phyloP scores from a whole-genome alignment of 441 rosid species.

The Populus hybrid region DNA sequence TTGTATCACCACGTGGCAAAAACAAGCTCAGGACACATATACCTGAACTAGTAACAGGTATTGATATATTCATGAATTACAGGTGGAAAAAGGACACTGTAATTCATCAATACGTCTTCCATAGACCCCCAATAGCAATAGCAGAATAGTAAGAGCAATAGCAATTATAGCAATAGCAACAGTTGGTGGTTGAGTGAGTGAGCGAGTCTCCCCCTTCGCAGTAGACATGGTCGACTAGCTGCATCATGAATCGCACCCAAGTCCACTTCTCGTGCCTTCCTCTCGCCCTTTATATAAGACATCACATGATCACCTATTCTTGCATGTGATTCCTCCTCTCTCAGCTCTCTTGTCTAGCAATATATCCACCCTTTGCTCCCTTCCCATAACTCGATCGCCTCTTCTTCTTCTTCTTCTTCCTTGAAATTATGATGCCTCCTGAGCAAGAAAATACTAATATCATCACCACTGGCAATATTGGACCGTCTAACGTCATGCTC shows the following conservation, averaged over 20 bases:
- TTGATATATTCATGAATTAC: background rate
- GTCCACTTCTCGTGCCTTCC: conserved; percentile 37
- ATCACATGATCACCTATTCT: conserved; percentile 23
- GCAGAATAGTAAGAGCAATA: background rate
- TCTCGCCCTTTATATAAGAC: conserved; percentile 23
- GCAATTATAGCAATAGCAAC: background rate
- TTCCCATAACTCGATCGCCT: background rate
- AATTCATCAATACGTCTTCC: conserved; percentile 19
- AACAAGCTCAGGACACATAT: conserved; percentile 1
- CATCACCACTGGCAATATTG: conserved; percentile 7
- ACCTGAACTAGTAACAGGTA: background rate
- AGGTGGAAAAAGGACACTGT: background rate
- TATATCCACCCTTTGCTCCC: background rate
- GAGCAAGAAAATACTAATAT: conserved; percentile 40
- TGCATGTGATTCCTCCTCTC: conserved; percentile 20
- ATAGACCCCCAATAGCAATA: background rate
- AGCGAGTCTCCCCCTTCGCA: too few species aligned
- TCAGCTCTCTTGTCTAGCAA: background rate
- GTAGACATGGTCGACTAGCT: conserved; percentile 1
- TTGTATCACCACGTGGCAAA: conserved; percentile 11
- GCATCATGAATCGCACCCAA: conserved; percentile 27
- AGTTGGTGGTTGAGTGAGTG: background rate
- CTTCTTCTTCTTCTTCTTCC: background rate
- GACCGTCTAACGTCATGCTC: conserved; percentile 15
- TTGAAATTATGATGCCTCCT: conserved; percentile 51